Conservation (phyloP, 2,329 filamentous ascomycete species). For the Ophioceras dolichostomum region DNA sequence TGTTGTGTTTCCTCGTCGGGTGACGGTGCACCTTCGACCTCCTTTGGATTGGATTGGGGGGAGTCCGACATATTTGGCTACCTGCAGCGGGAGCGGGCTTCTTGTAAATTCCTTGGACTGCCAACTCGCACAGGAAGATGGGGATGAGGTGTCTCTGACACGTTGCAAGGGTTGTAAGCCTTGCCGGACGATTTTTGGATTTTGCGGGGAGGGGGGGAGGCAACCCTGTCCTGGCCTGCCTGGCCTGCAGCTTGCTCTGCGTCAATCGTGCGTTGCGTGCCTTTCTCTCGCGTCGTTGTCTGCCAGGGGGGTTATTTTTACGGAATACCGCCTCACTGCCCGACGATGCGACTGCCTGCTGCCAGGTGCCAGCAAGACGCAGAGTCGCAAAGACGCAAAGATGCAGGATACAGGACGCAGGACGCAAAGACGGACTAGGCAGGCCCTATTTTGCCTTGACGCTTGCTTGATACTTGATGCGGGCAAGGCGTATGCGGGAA, state of each 20-base stretch:
- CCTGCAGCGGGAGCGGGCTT: conserved; percentile 53
- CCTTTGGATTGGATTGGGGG: conserved; percentile 80
- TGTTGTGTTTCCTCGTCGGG: conserved; percentile 86
- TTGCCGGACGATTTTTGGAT: conserved; percentile 28
- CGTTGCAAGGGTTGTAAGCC: conserved; percentile 45
- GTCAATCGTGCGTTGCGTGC: conserved; percentile 29
- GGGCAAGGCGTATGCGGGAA: no score
- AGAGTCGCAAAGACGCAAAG: no score
- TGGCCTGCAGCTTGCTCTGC: conserved; percentile 32
- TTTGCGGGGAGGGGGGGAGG: no score
- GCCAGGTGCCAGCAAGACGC: no score
- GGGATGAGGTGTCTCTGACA: conserved; percentile 51
- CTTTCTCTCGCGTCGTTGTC: no score
- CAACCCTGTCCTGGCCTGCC: no score
- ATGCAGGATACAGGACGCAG: no score
- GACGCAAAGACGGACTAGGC: no score
- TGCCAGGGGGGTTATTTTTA: not conserved
- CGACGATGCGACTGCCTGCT: not conserved
- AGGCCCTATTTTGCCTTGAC: no score
- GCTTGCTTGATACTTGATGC: no score
- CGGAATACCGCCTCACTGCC: not conserved
- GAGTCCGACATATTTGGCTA: conserved; percentile 85
- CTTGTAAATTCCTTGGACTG: conserved; percentile 44
- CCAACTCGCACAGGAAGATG: conserved; percentile 44
- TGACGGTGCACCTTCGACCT: conserved; percentile 89